phyloP scores from a whole-genome alignment of 129 eudicot genomes.

The Flaveria linearis region DNA sequence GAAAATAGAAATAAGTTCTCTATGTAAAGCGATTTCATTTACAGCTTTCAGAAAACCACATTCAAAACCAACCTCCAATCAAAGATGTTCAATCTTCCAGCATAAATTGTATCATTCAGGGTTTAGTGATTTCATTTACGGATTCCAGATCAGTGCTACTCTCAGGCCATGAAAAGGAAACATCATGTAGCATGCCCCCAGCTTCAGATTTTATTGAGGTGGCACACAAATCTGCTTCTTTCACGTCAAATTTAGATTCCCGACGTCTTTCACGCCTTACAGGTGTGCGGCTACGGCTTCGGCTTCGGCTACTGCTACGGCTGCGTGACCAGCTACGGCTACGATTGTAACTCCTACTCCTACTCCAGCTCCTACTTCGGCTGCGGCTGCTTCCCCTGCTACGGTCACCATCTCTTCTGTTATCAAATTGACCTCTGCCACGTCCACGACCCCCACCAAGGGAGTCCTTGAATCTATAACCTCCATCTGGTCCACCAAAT shows the following conservation, averaged over 20 bases:
- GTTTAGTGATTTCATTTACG: slow-evolving; percentile 4
- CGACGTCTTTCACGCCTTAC: slow-evolving; percentile 56
- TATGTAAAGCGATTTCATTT: too few species aligned
- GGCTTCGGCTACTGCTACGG: slow-evolving; percentile 49
- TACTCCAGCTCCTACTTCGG: slow-evolving; percentile 57
- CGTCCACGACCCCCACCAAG: slow-evolving; percentile 50
- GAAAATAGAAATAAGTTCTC: too few species aligned
- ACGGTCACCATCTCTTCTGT: slow-evolving; percentile 61
- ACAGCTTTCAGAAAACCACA: too few species aligned
- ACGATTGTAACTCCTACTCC: slow-evolving; percentile 51
- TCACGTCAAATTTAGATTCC: slow-evolving; percentile 55
- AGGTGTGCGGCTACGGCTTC: slow-evolving; percentile 45
- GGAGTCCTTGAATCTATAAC: slow-evolving; percentile 53
- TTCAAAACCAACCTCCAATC: not conserved
- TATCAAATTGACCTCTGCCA: slow-evolving; percentile 69
- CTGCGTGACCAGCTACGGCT: slow-evolving; percentile 46
- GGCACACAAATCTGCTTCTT: slow-evolving; percentile 27
- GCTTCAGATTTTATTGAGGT: not conserved
- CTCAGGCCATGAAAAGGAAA: not conserved
- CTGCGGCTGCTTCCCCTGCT: slow-evolving; percentile 69
- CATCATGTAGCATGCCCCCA: slow-evolving; percentile 4
- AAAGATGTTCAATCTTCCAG: not conserved
- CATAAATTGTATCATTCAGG: not conserved
- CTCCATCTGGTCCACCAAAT: slow-evolving; percentile 31
- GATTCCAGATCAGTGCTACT: slow-evolving; percentile 6